These are phyloP conservation scores for Trypanosomatidae sp. DNA, from an alignment of 208 protist genomes.

Conservation along the genomic window DNA sequence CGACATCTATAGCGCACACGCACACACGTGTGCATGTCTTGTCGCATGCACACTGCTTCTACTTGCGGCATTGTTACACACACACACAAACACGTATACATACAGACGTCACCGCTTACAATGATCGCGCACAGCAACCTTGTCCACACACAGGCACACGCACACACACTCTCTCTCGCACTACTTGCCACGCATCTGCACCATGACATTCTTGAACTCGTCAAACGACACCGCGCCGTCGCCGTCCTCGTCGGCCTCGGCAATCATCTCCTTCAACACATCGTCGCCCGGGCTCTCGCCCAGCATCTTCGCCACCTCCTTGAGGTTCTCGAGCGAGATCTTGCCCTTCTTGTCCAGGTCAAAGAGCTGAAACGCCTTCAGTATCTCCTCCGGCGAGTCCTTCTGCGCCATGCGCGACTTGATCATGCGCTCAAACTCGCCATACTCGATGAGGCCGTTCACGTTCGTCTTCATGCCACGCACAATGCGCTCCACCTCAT, in stretches of 20 bases:
- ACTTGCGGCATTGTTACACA: too few species aligned
- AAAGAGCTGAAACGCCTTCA: slow-evolving; percentile 95
- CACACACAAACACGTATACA: too few species aligned
- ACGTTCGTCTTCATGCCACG: slow-evolving; percentile 63
- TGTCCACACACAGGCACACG: too few species aligned
- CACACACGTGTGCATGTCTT: too few species aligned
- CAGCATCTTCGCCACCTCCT: slow-evolving; percentile 91
- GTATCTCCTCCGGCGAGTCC: slow-evolving; percentile 91
- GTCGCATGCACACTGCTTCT: too few species aligned
- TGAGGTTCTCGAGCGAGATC: slow-evolving; percentile 96
- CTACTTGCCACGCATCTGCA: slow-evolving; percentile 84
- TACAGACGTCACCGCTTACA: too few species aligned
- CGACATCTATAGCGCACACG: not conserved
- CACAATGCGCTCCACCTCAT: slow-evolving; percentile 90
- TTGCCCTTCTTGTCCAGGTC: slow-evolving; percentile 94
- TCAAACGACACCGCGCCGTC: slow-evolving; percentile 93
- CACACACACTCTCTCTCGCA: not conserved
- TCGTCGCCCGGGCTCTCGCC: slow-evolving; percentile 95
- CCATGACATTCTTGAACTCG: slow-evolving; percentile 95
- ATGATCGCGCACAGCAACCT: too few species aligned
- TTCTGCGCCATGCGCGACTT: slow-evolving; percentile 86
- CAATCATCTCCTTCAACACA: slow-evolving; percentile 97
- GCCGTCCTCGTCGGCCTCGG: slow-evolving; percentile 92
- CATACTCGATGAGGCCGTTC: slow-evolving; percentile 86
- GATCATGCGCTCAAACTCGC: slow-evolving; percentile 86